These are phyloP conservation scores for Hanseniaspora lachancei DNA, from an alignment of 805 yeast species.

Conservation along the genomic window DNA sequence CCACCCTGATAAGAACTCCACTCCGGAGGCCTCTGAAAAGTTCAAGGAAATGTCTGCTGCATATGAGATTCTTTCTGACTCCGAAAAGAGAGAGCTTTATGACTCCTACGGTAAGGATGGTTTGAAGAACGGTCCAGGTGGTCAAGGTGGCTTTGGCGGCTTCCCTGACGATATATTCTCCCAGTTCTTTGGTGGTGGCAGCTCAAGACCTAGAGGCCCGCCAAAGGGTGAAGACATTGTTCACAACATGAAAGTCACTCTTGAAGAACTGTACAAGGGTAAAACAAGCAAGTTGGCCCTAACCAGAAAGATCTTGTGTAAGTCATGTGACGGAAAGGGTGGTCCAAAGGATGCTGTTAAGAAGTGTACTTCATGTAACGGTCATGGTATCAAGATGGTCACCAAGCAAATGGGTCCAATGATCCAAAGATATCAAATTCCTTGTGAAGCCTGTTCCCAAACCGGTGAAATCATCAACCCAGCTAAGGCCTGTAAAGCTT, in stretches of 20 bases:
- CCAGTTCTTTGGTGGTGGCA: slow-evolving; percentile 58
- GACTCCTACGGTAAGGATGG: slow-evolving; percentile 93
- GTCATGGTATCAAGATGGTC: slow-evolving; percentile 80
- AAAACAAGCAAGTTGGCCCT: slow-evolving; percentile 87
- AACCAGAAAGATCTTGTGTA: slow-evolving; percentile 81
- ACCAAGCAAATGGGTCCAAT: slow-evolving; percentile 99
- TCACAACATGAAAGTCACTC: slow-evolving; percentile 69
- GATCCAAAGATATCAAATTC: slow-evolving; percentile 94
- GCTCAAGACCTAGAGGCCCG: slow-evolving; percentile 68
- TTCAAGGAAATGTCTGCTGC: slow-evolving; percentile 85
- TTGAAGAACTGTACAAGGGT: slow-evolving; percentile 91
- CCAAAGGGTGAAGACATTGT: slow-evolving; percentile 80
- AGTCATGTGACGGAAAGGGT: slow-evolving; percentile 84
- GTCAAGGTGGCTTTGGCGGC: slow-evolving; percentile 46
- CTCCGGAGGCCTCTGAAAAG: slow-evolving; percentile 88
- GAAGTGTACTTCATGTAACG: slow-evolving; percentile 77
- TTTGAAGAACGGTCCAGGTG: slow-evolving; percentile 61
- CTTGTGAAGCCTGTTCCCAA: slow-evolving; percentile 86
- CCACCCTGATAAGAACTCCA: slow-evolving; percentile 74
- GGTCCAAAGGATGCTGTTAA: slow-evolving; percentile 86
- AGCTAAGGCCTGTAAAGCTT: slow-evolving; percentile 73
- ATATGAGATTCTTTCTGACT: slow-evolving; percentile 74
- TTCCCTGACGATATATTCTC: slow-evolving; percentile 32
- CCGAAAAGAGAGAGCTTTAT: slow-evolving; percentile 76
- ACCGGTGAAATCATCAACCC: slow-evolving; percentile 78